These are phyloP conservation scores for Beauveria rudraprayagi DNA, from an alignment of 2,329 filamentous ascomycete species.

Conservation along the genomic window DNA sequence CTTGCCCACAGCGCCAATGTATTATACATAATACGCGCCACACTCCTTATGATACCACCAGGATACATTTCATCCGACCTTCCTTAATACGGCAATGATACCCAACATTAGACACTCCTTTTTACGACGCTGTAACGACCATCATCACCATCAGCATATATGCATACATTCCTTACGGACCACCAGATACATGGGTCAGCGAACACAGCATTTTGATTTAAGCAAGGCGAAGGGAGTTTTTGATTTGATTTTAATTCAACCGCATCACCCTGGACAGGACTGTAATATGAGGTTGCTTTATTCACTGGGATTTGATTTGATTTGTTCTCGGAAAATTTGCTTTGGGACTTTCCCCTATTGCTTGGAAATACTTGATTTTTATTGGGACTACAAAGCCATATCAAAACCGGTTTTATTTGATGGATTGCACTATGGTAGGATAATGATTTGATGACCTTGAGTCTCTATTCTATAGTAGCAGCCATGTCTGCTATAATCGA, in stretches of 20 bases:
- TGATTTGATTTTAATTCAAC: constrained; percentile 7
- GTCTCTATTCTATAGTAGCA: constrained; percentile 5
- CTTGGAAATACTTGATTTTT: neutral
- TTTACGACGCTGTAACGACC: constrained; percentile 29
- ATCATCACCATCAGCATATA: constrained; percentile 31
- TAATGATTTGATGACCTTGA: constrained; percentile 4
- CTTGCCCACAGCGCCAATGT: constrained; percentile 19
- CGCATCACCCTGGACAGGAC: neutral
- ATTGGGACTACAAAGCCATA: constrained; percentile 3
- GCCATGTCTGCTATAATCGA: constrained; percentile 7
- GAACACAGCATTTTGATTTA: constrained; percentile 9
- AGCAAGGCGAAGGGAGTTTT: constrained; percentile 11
- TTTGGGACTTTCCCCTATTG: neutral
- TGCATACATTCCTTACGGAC: constrained; percentile 40
- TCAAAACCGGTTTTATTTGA: constrained; percentile 8
- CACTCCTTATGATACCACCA: constrained; percentile 12
- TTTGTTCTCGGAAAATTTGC: neutral
- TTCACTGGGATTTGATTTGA: neutral
- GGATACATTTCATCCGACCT: constrained; percentile 4
- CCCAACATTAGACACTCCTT: constrained; percentile 28
- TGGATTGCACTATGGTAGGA: neutral
- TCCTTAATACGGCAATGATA: constrained; percentile 21
- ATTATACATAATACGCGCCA: constrained; percentile 20
- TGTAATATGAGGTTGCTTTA: constrained; percentile 1
- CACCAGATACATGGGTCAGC: constrained; percentile 19